A percentile compares a stretch with the other conserved stretches of the same genome.
Evolutionary conservation across 331 rosid genomes (phyloP).

Genomic region (Rhamnella rubrinervis): DNA sequence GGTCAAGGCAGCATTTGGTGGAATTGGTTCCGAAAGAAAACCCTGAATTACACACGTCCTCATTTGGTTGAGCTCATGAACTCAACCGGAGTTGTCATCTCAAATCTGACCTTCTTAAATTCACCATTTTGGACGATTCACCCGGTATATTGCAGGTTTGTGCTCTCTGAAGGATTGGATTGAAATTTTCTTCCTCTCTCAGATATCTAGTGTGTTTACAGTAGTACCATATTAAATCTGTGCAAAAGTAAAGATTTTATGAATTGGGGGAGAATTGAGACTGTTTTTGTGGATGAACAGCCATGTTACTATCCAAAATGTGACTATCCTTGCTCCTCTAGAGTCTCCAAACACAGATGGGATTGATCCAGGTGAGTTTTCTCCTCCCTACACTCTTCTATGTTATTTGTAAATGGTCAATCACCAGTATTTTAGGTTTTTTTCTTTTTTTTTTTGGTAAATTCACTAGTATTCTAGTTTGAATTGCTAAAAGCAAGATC

Average conservation of each 20-base stretch:
- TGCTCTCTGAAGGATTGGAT: constrained; percentile 26
- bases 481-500: not conserved
- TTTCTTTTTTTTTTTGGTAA: too few species aligned
- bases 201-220: constrained; percentile 24
- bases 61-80: constrained; percentile 70
- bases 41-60: constrained; percentile 65
- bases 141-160: constrained; percentile 83
- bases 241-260: constrained; percentile 45
- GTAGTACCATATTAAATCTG: constrained; percentile 31
- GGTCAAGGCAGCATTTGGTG: constrained; percentile 83
- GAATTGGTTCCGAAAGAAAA: constrained; percentile 50
- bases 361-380: constrained; percentile 67
- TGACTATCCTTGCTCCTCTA: constrained; percentile 63
- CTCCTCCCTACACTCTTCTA: not conserved
- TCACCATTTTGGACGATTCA: constrained; percentile 81
- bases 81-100: constrained; percentile 56
- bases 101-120: constrained; percentile 62
- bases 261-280: constrained; percentile 46
- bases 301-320: constrained; percentile 55
- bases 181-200: constrained; percentile 16
- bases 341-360: constrained; percentile 76
- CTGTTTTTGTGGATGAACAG: constrained; percentile 62
- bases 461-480: too few species aligned
- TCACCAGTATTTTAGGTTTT: too few species aligned
- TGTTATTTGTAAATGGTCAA: not conserved